Conservation (phyloP, 2,329 filamentous ascomycete genomes). For the Paecilomyces formosus region DNA sequence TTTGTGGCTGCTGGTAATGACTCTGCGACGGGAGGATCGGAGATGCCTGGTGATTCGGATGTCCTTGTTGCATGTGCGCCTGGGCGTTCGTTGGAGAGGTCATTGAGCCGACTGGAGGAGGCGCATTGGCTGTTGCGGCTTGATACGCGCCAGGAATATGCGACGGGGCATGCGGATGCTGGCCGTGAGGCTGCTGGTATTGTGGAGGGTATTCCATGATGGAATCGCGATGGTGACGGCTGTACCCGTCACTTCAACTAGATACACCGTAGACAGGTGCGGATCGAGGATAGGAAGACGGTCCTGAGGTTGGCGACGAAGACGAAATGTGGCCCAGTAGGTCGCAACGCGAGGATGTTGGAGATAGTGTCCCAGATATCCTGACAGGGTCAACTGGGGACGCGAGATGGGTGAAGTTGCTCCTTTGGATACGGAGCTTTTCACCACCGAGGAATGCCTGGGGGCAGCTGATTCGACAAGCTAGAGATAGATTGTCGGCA, state of each 20-base stretch:
- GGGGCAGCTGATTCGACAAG: slow-evolving; percentile 35
- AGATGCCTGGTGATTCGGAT: slow-evolving; percentile 61
- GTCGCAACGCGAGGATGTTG: not conserved
- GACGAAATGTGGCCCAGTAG: not conserved
- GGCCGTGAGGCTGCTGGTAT: slow-evolving; percentile 55
- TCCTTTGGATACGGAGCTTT: not conserved
- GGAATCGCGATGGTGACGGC: slow-evolving; percentile 15
- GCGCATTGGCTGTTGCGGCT: slow-evolving; percentile 48
- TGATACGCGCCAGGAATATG: slow-evolving; percentile 57
- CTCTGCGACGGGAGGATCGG: slow-evolving; percentile 72
- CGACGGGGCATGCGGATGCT: slow-evolving; percentile 54
- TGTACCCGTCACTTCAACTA: not conserved
- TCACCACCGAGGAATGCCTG: slow-evolving; percentile 7
- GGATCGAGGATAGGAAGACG: not conserved
- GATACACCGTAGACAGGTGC: slow-evolving; percentile 3
- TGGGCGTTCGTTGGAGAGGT: slow-evolving; percentile 66
- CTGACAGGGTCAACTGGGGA: not conserved
- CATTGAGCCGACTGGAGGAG: slow-evolving; percentile 46
- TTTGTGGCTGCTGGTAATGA: slow-evolving; percentile 58
- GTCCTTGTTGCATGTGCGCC: slow-evolving; percentile 53
- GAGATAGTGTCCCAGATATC: not conserved
- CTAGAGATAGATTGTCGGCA: slow-evolving; percentile 29
- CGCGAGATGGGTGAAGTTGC: not conserved
- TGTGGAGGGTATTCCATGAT: slow-evolving; percentile 74
- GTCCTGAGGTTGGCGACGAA: not conserved